Conservation (phyloP, 228 moss, liverwort and hornwort genomes). For the Sphagnum fallax region DNA sequence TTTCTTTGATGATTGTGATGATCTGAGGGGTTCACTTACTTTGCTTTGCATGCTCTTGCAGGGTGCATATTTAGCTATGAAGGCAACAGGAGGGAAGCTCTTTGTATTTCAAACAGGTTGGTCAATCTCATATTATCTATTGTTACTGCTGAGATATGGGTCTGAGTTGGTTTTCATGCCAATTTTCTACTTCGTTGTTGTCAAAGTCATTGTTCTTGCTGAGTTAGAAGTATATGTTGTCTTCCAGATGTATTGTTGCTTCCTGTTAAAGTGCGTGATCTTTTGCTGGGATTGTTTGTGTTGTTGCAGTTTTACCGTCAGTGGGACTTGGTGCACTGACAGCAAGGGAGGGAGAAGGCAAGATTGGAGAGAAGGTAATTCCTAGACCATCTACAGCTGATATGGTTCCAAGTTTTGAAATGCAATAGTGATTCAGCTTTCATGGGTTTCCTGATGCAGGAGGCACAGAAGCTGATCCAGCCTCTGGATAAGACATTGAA, state of each 20-base stretch:
- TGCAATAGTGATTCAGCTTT: too few relatives aligned
- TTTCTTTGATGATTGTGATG: neutral
- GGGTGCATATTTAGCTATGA: slow-evolving; percentile 94
- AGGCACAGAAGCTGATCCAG: slow-evolving; percentile 79
- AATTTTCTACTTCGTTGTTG: neutral
- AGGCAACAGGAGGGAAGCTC: slow-evolving; percentile 90
- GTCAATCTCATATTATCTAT: neutral
- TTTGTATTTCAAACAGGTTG: slow-evolving; percentile 90
- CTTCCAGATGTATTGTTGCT: too few relatives aligned
- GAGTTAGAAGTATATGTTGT: too few relatives aligned
- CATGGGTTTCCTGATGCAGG: slow-evolving; percentile 26
- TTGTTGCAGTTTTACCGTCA: slow-evolving; percentile 62
- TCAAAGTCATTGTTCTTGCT: neutral
- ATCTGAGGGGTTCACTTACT: neutral
- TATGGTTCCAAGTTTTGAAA: too few relatives aligned
- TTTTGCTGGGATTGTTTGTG: slow-evolving; percentile 1
- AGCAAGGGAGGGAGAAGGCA: slow-evolving; percentile 78
- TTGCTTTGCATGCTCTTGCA: slow-evolving; percentile 5
- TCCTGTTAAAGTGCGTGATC: too few relatives aligned
- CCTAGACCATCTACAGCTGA: too few relatives aligned
- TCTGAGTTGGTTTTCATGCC: too few relatives aligned
- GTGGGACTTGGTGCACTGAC: slow-evolving; percentile 73
- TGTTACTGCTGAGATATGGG: neutral
- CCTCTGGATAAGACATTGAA: slow-evolving; percentile 73
- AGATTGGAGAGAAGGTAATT: slow-evolving; percentile 78